Evolutionary conservation across 1,284 basidiomycete species (phyloP), one percentile per base, ranked within the genome.

Genomic region (Puccinia triticina): DNA sequence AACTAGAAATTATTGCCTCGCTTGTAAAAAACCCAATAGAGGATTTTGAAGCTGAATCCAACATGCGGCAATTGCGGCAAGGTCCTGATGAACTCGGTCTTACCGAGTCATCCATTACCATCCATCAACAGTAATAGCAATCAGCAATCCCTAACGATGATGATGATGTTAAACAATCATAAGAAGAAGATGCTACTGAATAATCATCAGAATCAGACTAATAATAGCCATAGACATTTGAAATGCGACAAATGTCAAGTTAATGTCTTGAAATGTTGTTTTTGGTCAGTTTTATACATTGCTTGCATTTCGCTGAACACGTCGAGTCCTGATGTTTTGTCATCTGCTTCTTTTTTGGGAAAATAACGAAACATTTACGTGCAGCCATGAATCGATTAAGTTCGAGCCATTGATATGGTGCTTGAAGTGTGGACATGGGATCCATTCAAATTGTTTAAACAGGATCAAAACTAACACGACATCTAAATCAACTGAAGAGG

Each of bases 351-450:
- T 10, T 18, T 48, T 43, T 48, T 18, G 26, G 32, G 23, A 21
- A 32, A 66, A 16, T 37, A 34, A 11, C 32, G 26, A 34, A 34
- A 66, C 18, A 14, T 53, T n/a, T 73, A 1, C 26, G 26, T 53
- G 16, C 46, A 79, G 77, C 29, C 77, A 79, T 71, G 64, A 69
- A 59, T 67, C 34, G 50, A 71, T 79, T 11, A 79, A 71, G 21
- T 40, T 61, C 69, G 66, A 71, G 67, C 64, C 77, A n/a, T 32
- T 79, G 37, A 79, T 67, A 21, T 55, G 66, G 66, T 79, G 77
- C 48, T 40, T 67, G 14, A 71, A 71, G n/a, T 79, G 77, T 59
- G 77, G 77, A 18, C 77, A 79, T 79, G 77, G 64, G 23, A 71
- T 71, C 50, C 77, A 79, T 71, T 37, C 37, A 11, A 57, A 57